A percentile compares a stretch with the other conserved stretches of the same genome.
These are phyloP conservation scores for Xerocomus amazonicus DNA, from an alignment of 1,284 basidiomycete genomes.

Conservation along the genomic window DNA sequence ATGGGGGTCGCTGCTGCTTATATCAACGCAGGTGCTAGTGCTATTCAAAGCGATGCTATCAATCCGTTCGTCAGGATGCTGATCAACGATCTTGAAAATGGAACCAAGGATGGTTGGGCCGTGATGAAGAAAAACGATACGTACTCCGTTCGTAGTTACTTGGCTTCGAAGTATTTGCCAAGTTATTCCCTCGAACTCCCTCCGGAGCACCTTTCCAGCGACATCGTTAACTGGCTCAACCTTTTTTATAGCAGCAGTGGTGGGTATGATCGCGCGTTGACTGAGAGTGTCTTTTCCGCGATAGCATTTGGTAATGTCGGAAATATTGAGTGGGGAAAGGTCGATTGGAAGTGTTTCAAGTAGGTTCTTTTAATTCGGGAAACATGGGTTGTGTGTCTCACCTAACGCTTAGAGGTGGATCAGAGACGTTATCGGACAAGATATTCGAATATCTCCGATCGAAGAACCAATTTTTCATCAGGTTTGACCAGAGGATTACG, in stretches of 20 bases:
- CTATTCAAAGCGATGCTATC: background rate
- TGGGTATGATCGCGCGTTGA: conserved; percentile 17
- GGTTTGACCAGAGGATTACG: conserved; percentile 7
- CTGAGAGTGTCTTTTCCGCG: conserved; percentile 9
- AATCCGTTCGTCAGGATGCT: conserved; percentile 1
- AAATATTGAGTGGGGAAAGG: background rate
- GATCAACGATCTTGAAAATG: conserved; percentile 1
- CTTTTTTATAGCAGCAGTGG: conserved; percentile 13
- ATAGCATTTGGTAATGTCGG: conserved; percentile 12
- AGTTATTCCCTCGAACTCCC: conserved; percentile 10
- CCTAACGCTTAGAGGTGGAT: conserved; percentile 16
- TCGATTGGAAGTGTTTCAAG: conserved; percentile 26
- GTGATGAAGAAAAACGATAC: conserved; percentile 3
- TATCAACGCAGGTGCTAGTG: background rate
- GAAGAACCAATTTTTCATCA: background rate
- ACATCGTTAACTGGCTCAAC: conserved; percentile 20
- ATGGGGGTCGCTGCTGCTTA: background rate
- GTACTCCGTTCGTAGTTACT: conserved; percentile 16
- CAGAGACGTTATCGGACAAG: conserved; percentile 16
- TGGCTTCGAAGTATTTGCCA: conserved; percentile 15
- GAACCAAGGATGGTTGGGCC: conserved; percentile 4
- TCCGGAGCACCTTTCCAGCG: conserved; percentile 5
- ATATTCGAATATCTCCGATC: conserved; percentile 15
- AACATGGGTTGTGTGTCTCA: too few species aligned
- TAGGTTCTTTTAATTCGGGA: background rate